These are phyloP conservation scores for Borovskyia barvae DNA, from an alignment of 208 protist species.

Conservation along the genomic window DNA sequence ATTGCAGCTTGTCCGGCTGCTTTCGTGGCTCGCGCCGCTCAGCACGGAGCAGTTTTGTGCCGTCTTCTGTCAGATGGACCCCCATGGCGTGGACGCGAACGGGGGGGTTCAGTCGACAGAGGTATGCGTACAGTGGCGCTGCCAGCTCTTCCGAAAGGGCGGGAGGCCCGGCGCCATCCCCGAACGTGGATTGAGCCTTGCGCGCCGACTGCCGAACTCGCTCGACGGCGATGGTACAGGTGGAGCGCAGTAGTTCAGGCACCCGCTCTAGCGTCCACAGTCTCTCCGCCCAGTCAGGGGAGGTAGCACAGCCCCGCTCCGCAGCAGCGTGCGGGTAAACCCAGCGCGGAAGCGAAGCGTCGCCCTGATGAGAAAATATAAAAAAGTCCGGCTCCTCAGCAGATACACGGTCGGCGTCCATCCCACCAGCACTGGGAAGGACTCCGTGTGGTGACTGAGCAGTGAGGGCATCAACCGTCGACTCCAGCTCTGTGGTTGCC, in stretches of 20 bases:
- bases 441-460: background rate
- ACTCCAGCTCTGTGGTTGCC: background rate
- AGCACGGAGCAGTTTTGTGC: too few relatives aligned
- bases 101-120: slow-evolving; percentile 36
- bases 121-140: slow-evolving; percentile 34
- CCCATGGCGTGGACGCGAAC: slow-evolving; percentile 29
- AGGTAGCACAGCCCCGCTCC: slow-evolving; percentile 37
- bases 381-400: slow-evolving; percentile 4
- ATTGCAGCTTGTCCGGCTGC: too few relatives aligned
- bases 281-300: slow-evolving; percentile 36
- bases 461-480: background rate
- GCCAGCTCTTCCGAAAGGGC: slow-evolving; percentile 9
- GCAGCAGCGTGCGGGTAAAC: slow-evolving; percentile 14
- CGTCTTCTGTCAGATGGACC: too few relatives aligned
- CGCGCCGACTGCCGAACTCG: background rate
- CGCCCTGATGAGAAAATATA: slow-evolving; percentile 25
- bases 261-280: slow-evolving; percentile 57
- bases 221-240: background rate
- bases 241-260: slow-evolving; percentile 11
- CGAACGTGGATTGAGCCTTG: background rate
- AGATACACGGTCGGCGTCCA: background rate
- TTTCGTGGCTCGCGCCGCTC: too few relatives aligned
- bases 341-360: slow-evolving; percentile 34
- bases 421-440: too few relatives aligned
- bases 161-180: background rate